A percentile compares a stretch with the other conserved stretches of the same genome.
Conservation (phyloP, 108 stramenopile genomes). For the Cyclotella atomus region DNA sequence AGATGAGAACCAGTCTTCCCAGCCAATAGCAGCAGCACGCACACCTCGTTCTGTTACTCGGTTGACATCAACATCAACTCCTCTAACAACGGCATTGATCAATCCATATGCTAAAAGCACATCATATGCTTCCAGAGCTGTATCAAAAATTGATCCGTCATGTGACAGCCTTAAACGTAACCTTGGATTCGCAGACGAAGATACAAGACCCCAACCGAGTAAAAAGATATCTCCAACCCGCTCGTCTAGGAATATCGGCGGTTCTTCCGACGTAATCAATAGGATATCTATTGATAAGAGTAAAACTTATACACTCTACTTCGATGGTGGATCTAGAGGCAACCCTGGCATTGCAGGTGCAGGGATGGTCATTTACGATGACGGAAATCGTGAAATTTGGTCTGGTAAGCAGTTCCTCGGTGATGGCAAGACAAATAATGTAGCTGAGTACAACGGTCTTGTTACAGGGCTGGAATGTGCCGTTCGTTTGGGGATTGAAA, state of each 20-base stretch:
- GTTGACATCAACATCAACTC: neutral
- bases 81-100: neutral
- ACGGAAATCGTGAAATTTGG: conserved; percentile 1
- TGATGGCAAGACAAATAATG: conserved; percentile 63
- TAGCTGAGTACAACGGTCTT: conserved; percentile 72
- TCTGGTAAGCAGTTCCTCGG: conserved; percentile 38
- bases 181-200: neutral
- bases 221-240: neutral
- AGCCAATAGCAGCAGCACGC: neutral
- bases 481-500: neutral
- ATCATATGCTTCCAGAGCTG: neutral
- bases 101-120: neutral
- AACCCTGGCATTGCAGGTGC: conserved; percentile 32
- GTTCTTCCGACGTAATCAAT: neutral
- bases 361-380: conserved; percentile 28
- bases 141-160: neutral
- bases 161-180: neutral
- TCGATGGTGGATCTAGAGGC: conserved; percentile 40
- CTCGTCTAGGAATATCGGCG: neutral
- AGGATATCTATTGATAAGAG: neutral
- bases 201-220: neutral
- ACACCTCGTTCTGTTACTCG: neutral
- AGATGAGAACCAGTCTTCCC: too few species aligned
- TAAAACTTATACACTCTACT: conserved; percentile 21
- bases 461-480: conserved; percentile 51